Evolutionary conservation across 352 stramenopile genomes (phyloP).

Genomic region (Halophytophthora polymorphica): DNA sequence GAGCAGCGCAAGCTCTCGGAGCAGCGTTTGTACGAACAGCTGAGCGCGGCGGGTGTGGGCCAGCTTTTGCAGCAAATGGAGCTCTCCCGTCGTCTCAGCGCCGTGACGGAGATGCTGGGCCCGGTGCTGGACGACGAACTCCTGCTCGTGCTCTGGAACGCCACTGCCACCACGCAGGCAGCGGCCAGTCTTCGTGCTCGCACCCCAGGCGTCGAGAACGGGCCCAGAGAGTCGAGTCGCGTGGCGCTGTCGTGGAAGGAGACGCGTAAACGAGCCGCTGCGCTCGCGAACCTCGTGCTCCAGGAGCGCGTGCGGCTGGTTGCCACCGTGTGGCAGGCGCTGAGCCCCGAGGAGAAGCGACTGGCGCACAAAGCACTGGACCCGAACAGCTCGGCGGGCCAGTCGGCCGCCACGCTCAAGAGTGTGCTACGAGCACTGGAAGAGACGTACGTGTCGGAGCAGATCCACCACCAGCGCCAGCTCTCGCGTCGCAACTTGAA

Average conservation of each 20-base stretch:
- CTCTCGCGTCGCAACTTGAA: constrained; percentile 24
- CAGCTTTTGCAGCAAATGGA: constrained; percentile 38
- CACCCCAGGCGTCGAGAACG: constrained; percentile 1
- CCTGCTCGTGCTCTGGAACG: constrained; percentile 63
- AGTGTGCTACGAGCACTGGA: constrained; percentile 48
- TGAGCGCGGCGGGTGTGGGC: constrained; percentile 19
- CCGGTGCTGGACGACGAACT: constrained; percentile 57
- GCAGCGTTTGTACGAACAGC: constrained; percentile 26
- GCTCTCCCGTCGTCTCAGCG: constrained; percentile 16
- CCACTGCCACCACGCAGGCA: constrained; percentile 35
- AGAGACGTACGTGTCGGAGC: constrained; percentile 58
- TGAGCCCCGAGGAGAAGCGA: constrained; percentile 51
- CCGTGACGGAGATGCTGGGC: constrained; percentile 40
- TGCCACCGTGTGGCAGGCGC: constrained; percentile 39
- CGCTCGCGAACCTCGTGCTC: constrained; percentile 44
- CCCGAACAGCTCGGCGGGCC: constrained; percentile 10
- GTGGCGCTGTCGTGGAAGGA: constrained; percentile 21
- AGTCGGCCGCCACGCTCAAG: constrained; percentile 26
- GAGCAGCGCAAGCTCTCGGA: constrained; percentile 20
- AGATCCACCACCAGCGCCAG: constrained; percentile 47
- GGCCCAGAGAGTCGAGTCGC: neutral
- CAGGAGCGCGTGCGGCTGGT: constrained; percentile 63
- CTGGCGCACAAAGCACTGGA: constrained; percentile 35
- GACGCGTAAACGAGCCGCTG: constrained; percentile 35
- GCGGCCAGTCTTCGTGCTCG: constrained; percentile 12